Conservation (phyloP, 2,329 filamentous ascomycete genomes). For the Leptographium galeiforme region DNA sequence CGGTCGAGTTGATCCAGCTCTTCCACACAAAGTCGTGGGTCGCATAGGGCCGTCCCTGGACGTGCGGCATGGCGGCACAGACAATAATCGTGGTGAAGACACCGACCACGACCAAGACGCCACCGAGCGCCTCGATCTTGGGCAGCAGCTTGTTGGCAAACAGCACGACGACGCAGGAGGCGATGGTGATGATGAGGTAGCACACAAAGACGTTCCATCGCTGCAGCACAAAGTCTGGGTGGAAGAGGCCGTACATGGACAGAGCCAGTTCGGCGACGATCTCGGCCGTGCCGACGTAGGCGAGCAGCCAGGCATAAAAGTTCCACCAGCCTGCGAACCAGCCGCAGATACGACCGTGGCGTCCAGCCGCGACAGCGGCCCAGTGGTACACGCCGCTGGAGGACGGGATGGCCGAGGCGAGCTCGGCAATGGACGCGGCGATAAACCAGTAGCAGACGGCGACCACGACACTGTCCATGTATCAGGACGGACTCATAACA, state of each 20-base stretch:
- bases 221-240: not conserved
- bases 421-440: not conserved
- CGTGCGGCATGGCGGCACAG: not conserved
- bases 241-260: not conserved
- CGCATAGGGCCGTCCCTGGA: not conserved
- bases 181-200: not conserved
- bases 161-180: not conserved
- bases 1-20: not conserved
- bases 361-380: not conserved
- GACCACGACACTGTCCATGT: not conserved
- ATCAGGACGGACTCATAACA: no score
- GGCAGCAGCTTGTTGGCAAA: not conserved
- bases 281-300: not conserved
- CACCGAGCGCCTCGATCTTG: not conserved
- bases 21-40: not conserved
- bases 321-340: slow-evolving; percentile 1
- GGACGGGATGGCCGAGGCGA: not conserved
- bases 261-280: not conserved
- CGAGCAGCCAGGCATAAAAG: not conserved
- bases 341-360: not conserved
- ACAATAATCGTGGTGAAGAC: not conserved
- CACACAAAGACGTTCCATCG: not conserved
- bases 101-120: not conserved
- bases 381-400: not conserved
- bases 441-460: not conserved